Base-by-base conservation (phyloP, 202 grass and related monocot species). In the Panicum virgatum region DNA sequence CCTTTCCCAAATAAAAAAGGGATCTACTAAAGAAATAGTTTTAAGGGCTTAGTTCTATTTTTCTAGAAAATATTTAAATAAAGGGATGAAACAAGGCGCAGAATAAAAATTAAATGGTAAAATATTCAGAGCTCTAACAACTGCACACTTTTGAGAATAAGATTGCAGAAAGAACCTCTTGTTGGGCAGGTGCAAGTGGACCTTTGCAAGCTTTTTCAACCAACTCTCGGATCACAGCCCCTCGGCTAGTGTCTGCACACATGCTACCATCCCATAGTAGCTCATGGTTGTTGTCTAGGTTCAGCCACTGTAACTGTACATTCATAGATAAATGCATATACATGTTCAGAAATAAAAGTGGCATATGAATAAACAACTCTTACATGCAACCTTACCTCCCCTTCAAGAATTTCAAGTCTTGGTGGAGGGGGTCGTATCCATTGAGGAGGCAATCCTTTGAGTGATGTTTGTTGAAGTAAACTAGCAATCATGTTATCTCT, bases 191-290 rank as follows among this genome's bases (percentile, higher is more conserved):
- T 78, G 73, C 52, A 72, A 98, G 90, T 61, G 96, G 92, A 77
- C 87, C 89, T 91, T 93, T 98, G 53, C 90, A 89, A 36, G 96
- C 92, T 92, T 72, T 85, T 86, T 83, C 90, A 4, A 98, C 85
- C 74, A 98, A 86, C 71, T 98, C 96, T 80, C 92, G 85, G 61
- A 98, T 80, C 11, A 73, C 89, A 68, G 90, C 87, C 25, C 92
- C 90, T 63, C 84, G 84, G 72, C 90, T 96, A 58, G 92, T 92
- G 66, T 95, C 92, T 76, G 87, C 89, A 82, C 96, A 98, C 96
- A 98, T 98, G 69, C 79, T 86, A 79, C 85, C 79, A 88, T 98
- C 96, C 96, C 96, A 98, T 80, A 96, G 82, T 72, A 93, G 84
- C 53, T 98, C 96, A 67, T 98, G 92, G 56, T 85, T 93, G 72